Conservation (phyloP, 306 rosid species). For the Senna tora region DNA sequence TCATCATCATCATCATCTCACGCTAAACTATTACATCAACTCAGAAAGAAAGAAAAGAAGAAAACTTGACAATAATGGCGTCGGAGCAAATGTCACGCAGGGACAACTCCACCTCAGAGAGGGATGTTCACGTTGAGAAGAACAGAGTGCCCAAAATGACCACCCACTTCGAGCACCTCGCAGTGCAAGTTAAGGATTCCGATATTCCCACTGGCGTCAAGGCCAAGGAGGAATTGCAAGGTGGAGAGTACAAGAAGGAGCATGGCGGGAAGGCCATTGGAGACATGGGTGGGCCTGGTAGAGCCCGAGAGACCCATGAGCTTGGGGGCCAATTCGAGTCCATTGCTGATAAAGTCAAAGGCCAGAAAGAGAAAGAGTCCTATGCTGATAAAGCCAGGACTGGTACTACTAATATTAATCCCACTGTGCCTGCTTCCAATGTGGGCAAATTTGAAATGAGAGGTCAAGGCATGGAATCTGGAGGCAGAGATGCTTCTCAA, state of each 20-base stretch:
- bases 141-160: conserved; percentile 61
- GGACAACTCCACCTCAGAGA: conserved; percentile 50
- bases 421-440: neutral
- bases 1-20: too few species aligned
- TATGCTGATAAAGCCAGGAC: conserved; percentile 35
- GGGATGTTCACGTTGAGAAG: conserved; percentile 46
- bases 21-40: too few species aligned
- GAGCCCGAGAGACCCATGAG: conserved; percentile 44
- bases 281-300: conserved; percentile 38
- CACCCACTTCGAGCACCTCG: conserved; percentile 59
- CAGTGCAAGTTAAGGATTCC: conserved; percentile 33
- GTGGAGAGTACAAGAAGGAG: conserved; percentile 18
- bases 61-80: conserved; percentile 57
- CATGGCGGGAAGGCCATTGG: conserved; percentile 45
- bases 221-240: conserved; percentile 33
- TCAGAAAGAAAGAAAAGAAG: neutral
- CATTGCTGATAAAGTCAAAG: conserved; percentile 46
- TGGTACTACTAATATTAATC: too few species aligned
- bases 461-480: neutral
- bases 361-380: conserved; percentile 21
- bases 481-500: neutral
- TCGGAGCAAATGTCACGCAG: conserved; percentile 54
- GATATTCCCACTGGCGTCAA: conserved; percentile 3
- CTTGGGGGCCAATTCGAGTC: conserved; percentile 52
- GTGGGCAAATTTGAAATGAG: conserved; percentile 37